Evolutionary conservation across 345 rosid genomes (phyloP), one percentile per base, ranked within the genome.

Genomic region (Litchi chinensis): DNA sequence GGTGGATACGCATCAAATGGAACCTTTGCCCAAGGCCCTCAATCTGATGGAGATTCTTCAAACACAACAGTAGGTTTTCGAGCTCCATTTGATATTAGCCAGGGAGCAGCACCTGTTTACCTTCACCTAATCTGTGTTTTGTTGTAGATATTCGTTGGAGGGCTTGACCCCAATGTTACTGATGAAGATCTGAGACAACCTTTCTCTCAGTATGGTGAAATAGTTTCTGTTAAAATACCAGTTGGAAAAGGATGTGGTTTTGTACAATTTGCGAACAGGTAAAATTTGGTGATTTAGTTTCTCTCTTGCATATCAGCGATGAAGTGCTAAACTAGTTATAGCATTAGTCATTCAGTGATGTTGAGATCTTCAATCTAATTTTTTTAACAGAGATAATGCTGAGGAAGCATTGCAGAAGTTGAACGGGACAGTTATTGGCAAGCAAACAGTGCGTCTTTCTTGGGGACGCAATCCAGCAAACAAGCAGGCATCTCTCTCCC

Each of bases 61-160:
- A 93, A 92, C 83, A 91, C 99, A 80, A 96, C 95, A 64, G 97
- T 95, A 91, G 89, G 87, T 83, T 79, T 76, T 79, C 50, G 75
- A 68, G 26, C 22, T 50, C 68, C 67, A 66, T 75, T 63, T 83
- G 26, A 81, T 40, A 78, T 77, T 73, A 26, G 65, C 62, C 79
- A 65, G 63, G 74, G 79, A 67, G 52, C 43, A 69, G 71, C n/a
- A 6, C 19, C 50, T 70, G 69, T 21, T 48, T 67, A 65, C 60
- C 26, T 24, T 80, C 82, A 37, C 64, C 78, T 82, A 39, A 85
- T 77, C 75, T 52, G 48, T 82, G 68, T 79, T 59, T 79, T 71
- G 46, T 73, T 82, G 71, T 87, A 96, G 99, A 93, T 96, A 84
- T 96, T 96, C 88, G 98, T 96, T 77, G 99, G 98, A 77, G 97